Base-by-base conservation (phyloP, 2,329 filamentous ascomycete genomes). In the Rhynchosporium graminicola region DNA sequence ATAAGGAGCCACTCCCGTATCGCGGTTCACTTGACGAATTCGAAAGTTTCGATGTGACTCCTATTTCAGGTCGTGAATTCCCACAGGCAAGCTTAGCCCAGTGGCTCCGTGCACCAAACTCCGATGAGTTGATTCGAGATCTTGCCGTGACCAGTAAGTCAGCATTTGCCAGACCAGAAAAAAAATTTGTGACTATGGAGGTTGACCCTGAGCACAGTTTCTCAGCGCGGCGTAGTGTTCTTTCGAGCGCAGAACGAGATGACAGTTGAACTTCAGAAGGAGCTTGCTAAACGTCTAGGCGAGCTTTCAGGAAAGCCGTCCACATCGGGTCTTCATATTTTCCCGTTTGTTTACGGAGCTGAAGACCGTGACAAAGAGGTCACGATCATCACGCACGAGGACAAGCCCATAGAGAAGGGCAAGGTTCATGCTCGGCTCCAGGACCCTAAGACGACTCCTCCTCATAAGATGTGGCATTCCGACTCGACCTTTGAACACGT, bases 221-320 rank as follows among this genome's bases (percentile, higher is more conserved):
- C 87, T 1, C 82, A 85, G 63, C 83, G 88, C 1, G 87, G 87
- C 10, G 87, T 90, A 1, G 86, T 90, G 51, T 89, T 90, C 77
- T 88, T 91, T 76, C 83, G 87, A 26, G 79, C 82, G 20, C 88
- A 91, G 65, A 78, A 87, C 70, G 76, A 79, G 52, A 75, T 89
- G 42, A 81, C 80, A 64, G 81, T 87, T 69, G 83, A 86, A 1
- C 78, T 87, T 1, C 86, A 89, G 70, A 91, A 91, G 74, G 76
- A 85, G 57, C 79, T 91, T 0, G 82, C 86, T 31, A 80, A 87
- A 46, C 78, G 80, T 0, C 79, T 88, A 1, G 86, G 86, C 6
- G 74, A 84, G 68, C 77, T 86, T 0, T 78, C 81, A 0, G 83
- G 84, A 57, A 84, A 85, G 62, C 84, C 85, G 0, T 69, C 73